These are phyloP conservation scores for Hypholoma fasciculare DNA, from an alignment of 768 basidiomycete species.

Conservation along the genomic window DNA sequence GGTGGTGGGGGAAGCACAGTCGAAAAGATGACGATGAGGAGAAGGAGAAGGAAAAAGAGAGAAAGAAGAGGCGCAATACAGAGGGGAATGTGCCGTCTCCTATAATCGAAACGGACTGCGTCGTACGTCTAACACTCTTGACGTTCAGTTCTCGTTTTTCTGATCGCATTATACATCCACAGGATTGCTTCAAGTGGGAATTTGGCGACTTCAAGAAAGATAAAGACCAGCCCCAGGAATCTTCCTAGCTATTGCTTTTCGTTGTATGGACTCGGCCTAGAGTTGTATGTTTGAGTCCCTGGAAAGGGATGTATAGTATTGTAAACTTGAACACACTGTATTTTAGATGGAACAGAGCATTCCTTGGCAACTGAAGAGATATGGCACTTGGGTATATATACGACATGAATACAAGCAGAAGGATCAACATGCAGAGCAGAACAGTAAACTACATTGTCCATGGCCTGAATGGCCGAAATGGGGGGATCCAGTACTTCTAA, in stretches of 20 bases:
- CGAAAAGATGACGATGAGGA: conserved; percentile 3
- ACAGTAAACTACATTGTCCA: no score
- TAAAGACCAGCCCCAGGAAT: not conserved
- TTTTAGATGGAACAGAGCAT: no score
- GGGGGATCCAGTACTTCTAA: no score
- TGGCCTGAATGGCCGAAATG: no score
- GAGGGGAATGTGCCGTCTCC: conserved; percentile 54
- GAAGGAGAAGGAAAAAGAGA: conserved; percentile 26
- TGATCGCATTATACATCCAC: conserved; percentile 2
- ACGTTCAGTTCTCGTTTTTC: not conserved
- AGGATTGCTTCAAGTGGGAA: conserved; percentile 84
- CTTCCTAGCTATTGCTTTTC: no score
- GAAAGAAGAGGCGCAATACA: conserved; percentile 17
- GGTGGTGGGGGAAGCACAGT: not conserved
- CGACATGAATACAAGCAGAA: no score
- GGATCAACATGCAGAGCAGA: no score
- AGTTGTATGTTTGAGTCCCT: not conserved
- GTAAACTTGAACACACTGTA: no score
- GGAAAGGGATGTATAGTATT: no score
- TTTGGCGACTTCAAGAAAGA: conserved; percentile 46
- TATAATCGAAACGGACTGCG: conserved; percentile 63
- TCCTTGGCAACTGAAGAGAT: no score
- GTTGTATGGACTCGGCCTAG: not conserved
- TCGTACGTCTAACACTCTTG: conserved; percentile 36
- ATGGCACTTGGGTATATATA: no score